A percentile compares a stretch with the other conserved stretches of the same genome.
Conservation (phyloP, 2,329 filamentous ascomycete genomes). For the Aspergillus pseudotamarii region DNA sequence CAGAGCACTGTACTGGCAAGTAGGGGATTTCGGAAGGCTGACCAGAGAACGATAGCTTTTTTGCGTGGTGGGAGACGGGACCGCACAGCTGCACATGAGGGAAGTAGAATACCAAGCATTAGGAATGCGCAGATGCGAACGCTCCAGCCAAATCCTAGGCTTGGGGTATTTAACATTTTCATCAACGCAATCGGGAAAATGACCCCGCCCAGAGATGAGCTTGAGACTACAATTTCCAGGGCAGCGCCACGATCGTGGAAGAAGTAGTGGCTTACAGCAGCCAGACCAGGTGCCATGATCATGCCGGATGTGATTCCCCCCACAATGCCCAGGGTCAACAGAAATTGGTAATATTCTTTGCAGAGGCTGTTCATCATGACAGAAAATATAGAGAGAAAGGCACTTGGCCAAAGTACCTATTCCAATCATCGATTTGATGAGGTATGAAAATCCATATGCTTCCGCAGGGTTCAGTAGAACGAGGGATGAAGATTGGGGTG, state of each 20-base stretch:
- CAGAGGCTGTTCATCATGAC: slow-evolving; percentile 66
- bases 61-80: background rate
- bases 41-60: no score
- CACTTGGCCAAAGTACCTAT: no score
- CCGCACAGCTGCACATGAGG: slow-evolving; percentile 37
- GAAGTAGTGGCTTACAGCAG: slow-evolving; percentile 53
- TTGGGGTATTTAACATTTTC: slow-evolving; percentile 50
- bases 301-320: slow-evolving; percentile 39
- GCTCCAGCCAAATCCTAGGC: slow-evolving; percentile 56
- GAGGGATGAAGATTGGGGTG: no score
- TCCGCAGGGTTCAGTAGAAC: no score
- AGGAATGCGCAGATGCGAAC: slow-evolving; percentile 57
- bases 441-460: no score
- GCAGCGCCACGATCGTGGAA: slow-evolving; percentile 51
- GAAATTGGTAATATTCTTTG: slow-evolving; percentile 57
- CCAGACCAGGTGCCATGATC: slow-evolving; percentile 50
- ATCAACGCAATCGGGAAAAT: slow-evolving; percentile 54
- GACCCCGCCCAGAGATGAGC: slow-evolving; percentile 56
- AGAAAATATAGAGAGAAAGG: slow-evolving; percentile 51
- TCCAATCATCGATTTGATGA: no score
- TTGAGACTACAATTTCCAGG: slow-evolving; percentile 50
- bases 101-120: slow-evolving; percentile 47
- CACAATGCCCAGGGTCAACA: slow-evolving; percentile 36
- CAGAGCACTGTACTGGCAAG: background rate
- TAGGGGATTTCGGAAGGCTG: background rate